Base-by-base conservation (phyloP, 164 flowering plant genomes). In the Nelumbo lutea region DNA sequence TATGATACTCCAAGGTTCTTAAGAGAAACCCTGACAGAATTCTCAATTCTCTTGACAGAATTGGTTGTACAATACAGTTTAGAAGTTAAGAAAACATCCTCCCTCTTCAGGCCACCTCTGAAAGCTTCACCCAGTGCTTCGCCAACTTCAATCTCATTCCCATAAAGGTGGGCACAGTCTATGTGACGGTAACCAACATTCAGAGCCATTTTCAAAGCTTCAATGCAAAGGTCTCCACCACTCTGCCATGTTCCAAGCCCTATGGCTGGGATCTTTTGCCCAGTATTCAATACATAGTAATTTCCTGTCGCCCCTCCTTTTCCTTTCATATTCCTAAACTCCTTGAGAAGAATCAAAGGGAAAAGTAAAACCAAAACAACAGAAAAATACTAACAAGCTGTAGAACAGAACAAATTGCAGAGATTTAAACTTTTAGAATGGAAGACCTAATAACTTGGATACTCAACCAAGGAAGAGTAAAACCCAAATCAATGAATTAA, bases 171-270 rank as follows among this genome's bases (percentile, higher is more conserved):
- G 9, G 92, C 87, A 72, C 92, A 88, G 47, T 88, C 92, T 5
- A 88, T 74, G 63, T 88, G 90, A 46, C 87, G 87, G 72, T 88
- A 88, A 15, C 90, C 92, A 42, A 77, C 78, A 5, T 79, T 71
- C 52, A 88, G 69, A 10, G 91, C 88, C 9, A 82, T 80, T 75
- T 84, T 85, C 7, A 87, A 85, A 47, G 91, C 89, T 68, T 81
- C 84, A 56, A 84, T 76, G 59, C 86, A 87, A 7, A 87, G 78
- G 73, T 85, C 91, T 41, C 89, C 91, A 1, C 86, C 89, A 65
- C 79, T 83, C 82, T 88, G 92, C 92, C 92, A 88, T 77, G 92
- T 86, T 61, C 92, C 92, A 8, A 88, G 84, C 55, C 92, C 92
- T 57, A 86, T 78, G 4, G 92, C 83, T 39, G 90, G 92, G 65